Evolutionary conservation across 2,329 filamentous ascomycete species (phyloP), one percentile per base, ranked within the genome.

Genomic region (Sphaerulina vaccinii): DNA sequence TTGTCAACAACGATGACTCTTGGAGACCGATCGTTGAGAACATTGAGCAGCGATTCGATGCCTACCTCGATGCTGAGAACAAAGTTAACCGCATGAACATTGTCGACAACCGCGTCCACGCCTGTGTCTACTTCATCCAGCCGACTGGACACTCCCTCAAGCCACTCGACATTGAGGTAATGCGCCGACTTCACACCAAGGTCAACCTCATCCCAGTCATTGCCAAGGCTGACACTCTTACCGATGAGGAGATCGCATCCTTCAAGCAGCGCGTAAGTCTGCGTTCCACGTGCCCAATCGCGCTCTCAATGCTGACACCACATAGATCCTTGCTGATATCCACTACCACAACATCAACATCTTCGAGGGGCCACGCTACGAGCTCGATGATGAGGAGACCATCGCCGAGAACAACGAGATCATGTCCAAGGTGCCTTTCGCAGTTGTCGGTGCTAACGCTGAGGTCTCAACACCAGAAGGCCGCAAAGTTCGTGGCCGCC

Each of bases 21-120:
- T 99, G 93, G 93, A 85, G 93, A 69, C 93, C 93, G 51, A 99
- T 99, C 75, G 87, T 96, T 66, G 93, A 99, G 80, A 97, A 97
- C 81, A 97, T 99, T 68, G 93, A 99, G 81, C 90, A 96, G 81
- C 88, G 93, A 64, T 99, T 93, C 70, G 93, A 99, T 75, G 91
- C 93, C 48, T 99, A 97, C 75, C 82, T 99, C 54, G 93, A 99
- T 75, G 92, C 93, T 39, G 93, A 99, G 83, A 99, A 99, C 85
- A 99, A 97, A 84, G 90, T 99, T 73, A 99, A 99, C 81, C 90
- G 93, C 68, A 96, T 96, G 86, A 99, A 99, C 82, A 97, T 97
- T 73, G 87, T 99, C 58, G 93, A 99, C 78, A 99, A 97, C 82
- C 88, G 93, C 66, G 95, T 99, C 59, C 93, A 99, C 68, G 93